Evolutionary conservation across 202 grass and related monocot genomes (phyloP).

Genomic region (Saccharum hybrid): DNA sequence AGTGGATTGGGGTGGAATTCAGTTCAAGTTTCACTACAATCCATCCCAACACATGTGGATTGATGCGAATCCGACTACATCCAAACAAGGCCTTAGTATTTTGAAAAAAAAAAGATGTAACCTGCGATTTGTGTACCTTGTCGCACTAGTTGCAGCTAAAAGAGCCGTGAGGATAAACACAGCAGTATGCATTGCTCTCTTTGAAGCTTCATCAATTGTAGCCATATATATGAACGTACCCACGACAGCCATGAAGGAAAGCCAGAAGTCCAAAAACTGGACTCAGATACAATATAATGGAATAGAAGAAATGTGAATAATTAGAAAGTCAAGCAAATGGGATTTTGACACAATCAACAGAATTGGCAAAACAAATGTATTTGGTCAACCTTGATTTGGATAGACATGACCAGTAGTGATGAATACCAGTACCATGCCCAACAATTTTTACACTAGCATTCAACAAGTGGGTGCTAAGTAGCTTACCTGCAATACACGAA

Average conservation of each 20-base stretch:
- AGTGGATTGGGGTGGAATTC: too few relatives aligned
- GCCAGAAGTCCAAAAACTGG: conserved; percentile 98
- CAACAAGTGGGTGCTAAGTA: not conserved
- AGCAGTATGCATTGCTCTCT: conserved; percentile 83
- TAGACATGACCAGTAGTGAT: not conserved
- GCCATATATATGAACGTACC: conserved; percentile 98
- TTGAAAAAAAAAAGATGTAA: conserved; percentile 14
- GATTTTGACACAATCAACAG: not conserved
- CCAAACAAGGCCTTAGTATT: not conserved
- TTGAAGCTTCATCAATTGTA: conserved; percentile 88
- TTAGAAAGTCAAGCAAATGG: conserved; percentile 7
- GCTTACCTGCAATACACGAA: conserved; percentile 88
- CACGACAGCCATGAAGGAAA: conserved; percentile 98
- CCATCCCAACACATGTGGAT: too few relatives aligned
- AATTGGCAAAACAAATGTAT: conserved; percentile 3
- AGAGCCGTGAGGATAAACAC: conserved; percentile 94
- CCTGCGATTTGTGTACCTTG: conserved; percentile 59
- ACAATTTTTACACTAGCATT: conserved; percentile 19
- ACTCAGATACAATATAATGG: conserved; percentile 30
- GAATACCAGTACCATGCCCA: conserved; percentile 23
- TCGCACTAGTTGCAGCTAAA: conserved; percentile 89
- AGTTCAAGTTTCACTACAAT: too few relatives aligned
- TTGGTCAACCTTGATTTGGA: not conserved
- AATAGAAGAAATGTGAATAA: conserved; percentile 18
- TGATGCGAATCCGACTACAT: too few relatives aligned